Base-by-base conservation (phyloP, 139 green algal species). In the Trebouxia sp. region DNA sequence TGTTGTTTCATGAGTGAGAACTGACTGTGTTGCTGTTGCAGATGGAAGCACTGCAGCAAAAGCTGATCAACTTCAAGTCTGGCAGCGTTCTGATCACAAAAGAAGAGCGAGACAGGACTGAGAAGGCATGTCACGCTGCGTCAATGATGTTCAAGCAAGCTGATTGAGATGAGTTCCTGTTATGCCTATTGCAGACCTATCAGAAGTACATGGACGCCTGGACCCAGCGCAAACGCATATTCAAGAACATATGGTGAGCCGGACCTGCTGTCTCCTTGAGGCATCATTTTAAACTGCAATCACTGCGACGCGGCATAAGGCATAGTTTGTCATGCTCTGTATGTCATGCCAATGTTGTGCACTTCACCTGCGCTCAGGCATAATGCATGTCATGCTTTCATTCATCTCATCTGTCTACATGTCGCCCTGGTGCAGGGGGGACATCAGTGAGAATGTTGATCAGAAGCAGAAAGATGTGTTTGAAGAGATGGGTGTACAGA, bases 401-500 rank as follows among this genome's bases (percentile, higher is more conserved):
- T 32, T 69, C 56, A 69, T 24, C n/a, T 69, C 26, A 24, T 35
- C 11, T 69, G 20, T 20, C 1, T 69, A 15, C 26, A 69, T 69
- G 24, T 1, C 12, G 56, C 1, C 17, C 24, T 37, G n/a, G n/a
- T n/a, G n/a, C 80, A 90, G 90, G 93, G 81, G 85, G 45, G 65
- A 84, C 0, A 85, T 96, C 14, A 89, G 82, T 11, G 94, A 97
- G 56, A 90, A 91, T 37, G 82, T 97, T 17, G 90, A 96, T 11
- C 85, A 86, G 32, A 95, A 96, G 58, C 58, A 92, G 78, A 50
- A 77, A 30, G 89, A 93, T 24, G 20, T 96, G 22, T 95, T 92
- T 78, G 93, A 95, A 78, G 93, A 97, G 50, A 95, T 96, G 22
- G 94, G 92, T 3, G 78, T 97, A 1, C 92, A 96, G 47, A 93